Conservation (phyloP, 495 filamentous ascomycete genomes). For the Coniosporium apollinis region DNA sequence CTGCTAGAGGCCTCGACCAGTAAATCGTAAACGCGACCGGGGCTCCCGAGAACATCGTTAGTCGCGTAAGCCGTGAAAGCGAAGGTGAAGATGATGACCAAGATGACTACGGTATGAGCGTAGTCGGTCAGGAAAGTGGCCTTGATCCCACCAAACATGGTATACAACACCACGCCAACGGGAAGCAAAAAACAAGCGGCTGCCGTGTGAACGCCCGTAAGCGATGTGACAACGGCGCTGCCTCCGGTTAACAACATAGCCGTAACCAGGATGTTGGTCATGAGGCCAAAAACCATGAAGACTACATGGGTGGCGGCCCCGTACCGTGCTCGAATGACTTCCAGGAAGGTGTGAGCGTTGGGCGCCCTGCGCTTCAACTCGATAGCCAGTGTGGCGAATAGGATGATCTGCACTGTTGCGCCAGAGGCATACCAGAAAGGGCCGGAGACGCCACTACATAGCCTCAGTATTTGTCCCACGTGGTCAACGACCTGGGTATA, state of each 20-base stretch:
- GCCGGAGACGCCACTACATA: constrained; percentile 71
- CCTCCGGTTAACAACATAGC: constrained; percentile 90
- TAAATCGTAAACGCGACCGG: constrained; percentile 64
- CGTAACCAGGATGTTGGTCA: constrained; percentile 43
- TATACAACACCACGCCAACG: constrained; percentile 58
- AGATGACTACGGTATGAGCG: constrained; percentile 72
- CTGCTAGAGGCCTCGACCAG: constrained; percentile 48
- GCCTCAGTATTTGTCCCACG: no score
- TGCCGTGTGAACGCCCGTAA: constrained; percentile 75
- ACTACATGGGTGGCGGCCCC: constrained; percentile 33
- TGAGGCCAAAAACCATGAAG: constrained; percentile 33
- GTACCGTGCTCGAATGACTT: constrained; percentile 38
- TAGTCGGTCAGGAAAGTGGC: constrained; percentile 60
- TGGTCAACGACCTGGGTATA: no score
- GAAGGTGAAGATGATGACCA: constrained; percentile 84
- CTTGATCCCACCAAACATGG: constrained; percentile 63
- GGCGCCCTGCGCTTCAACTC: constrained; percentile 66
- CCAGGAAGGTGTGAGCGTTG: constrained; percentile 38
- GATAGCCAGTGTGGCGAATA: constrained; percentile 88
- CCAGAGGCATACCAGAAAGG: constrained; percentile 78
- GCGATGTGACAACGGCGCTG: constrained; percentile 63
- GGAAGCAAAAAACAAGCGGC: constrained; percentile 87
- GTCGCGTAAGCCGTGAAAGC: constrained; percentile 75
- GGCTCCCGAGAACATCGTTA: constrained; percentile 59
- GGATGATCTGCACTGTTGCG: constrained; percentile 60